Evolutionary conservation across 2,329 filamentous ascomycete species (phyloP), one percentile per base, ranked within the genome.

Genomic region (Penicillium sp.): DNA sequence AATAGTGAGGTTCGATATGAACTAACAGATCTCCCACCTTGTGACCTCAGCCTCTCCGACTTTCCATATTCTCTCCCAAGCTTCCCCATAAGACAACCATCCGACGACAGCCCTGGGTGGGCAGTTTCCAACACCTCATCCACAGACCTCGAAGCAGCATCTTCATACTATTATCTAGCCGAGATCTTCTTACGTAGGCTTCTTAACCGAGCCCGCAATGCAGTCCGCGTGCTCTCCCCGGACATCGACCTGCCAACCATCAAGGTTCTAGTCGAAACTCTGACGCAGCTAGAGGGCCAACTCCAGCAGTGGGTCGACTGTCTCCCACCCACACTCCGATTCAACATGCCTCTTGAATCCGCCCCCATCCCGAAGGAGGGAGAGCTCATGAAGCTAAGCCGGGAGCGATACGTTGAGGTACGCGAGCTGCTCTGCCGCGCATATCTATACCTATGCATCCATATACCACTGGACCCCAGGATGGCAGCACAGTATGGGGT

Each of bases 131-230:
- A 27, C 37, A 54, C 60, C 31, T 60, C 62, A 1, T 58, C 59
- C 18, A 60, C 58, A 7, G 58, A 66, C 52, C 52, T 60, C n/a
- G 62, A 67, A 56, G 58, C 66, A 22, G 55, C 57, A 39, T 66
- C 66, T 47, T 68, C 63, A 22, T 68, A 68, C 56, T 69, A 69
- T 50, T 69, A 68, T 36, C 59, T 69, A 3, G 62, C 66, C n/a
- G 64, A 69, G 54, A 68, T 69, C 18, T 68, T 66, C n/a, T 51
- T 68, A 51, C 60, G 66, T 50, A 54, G 72, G 53, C 57, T 74
- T 60, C 61, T 79, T 24, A 74, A 77, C 56, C 70, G 73, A n/a
- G 64, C 55, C 36, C 65, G 65, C 11, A 66, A 67, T 47, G 63
- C 66, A 2, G 66, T 68, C 9, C 60, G 62, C 33, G 58, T 64